phyloP scores from a whole-genome alignment of 192 early-diverging fungal species.

The Borealophlyctis nickersoniae region DNA sequence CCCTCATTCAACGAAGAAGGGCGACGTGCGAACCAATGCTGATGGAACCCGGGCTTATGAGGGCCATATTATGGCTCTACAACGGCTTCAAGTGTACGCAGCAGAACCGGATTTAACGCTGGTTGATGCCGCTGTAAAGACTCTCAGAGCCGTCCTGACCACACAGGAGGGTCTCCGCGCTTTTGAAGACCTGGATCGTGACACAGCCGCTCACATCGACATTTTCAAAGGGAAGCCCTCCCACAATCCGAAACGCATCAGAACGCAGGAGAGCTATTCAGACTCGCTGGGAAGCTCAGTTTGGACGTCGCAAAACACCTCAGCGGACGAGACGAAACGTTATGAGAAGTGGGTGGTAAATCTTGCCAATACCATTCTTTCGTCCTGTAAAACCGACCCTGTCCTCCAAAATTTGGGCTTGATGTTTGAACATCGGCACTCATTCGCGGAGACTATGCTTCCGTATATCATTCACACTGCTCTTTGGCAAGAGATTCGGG shows the following conservation, averaged over 20 bases:
- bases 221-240: neutral
- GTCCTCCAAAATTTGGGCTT: slow-evolving; percentile 16
- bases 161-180: slow-evolving; percentile 1
- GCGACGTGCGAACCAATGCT: neutral
- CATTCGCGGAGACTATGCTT: slow-evolving; percentile 23
- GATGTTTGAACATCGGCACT: slow-evolving; percentile 10
- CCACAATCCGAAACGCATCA: neutral
- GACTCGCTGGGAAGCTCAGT: neutral
- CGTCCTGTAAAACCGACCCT: slow-evolving; percentile 13
- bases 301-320: neutral
- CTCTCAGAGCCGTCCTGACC: too few species aligned
- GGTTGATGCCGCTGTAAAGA: too few species aligned
- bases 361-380: slow-evolving; percentile 14
- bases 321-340: neutral
- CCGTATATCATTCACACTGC: slow-evolving; percentile 23
- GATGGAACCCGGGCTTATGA: neutral
- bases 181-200: slow-evolving; percentile 1
- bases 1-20: neutral
- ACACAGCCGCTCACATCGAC: neutral
- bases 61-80: slow-evolving; percentile 9
- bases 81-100: slow-evolving; percentile 4
- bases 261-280: neutral
- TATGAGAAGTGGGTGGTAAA: slow-evolving; percentile 4
- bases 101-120: slow-evolving; percentile 12
- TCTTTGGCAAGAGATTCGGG: slow-evolving; percentile 4